Conservation (phyloP, 2,329 filamentous ascomycete genomes). For the Botrytis fragariae region DNA sequence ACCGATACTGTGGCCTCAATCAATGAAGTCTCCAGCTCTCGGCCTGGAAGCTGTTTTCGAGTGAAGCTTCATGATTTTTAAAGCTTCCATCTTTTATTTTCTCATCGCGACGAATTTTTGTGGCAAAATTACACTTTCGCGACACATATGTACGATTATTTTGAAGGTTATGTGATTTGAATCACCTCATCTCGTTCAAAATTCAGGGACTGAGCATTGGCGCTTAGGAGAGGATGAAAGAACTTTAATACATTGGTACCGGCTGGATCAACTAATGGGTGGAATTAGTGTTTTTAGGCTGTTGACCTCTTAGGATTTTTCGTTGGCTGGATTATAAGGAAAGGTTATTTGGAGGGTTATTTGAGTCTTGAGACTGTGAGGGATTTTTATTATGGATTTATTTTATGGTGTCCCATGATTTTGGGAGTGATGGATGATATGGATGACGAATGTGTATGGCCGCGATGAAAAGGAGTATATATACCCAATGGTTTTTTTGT, state of each 20-base stretch:
- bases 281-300: neutral
- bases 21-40: slow-evolving; percentile 20
- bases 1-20: slow-evolving; percentile 43
- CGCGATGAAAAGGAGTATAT: slow-evolving; percentile 12
- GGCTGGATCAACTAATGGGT: neutral
- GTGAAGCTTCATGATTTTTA: slow-evolving; percentile 11
- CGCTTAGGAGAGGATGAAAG: neutral
- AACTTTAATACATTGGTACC: neutral
- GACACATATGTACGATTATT: slow-evolving; percentile 7
- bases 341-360: neutral
- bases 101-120: neutral
- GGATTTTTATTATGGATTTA: neutral
- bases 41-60: slow-evolving; percentile 29
- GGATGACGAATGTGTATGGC: neutral
- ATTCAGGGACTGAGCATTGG: slow-evolving; percentile 3
- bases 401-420: neutral
- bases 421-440: slow-evolving; percentile 1
- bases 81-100: neutral
- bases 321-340: neutral
- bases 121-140: neutral
- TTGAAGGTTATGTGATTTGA: neutral
- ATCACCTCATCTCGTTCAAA: neutral
- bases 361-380: neutral
- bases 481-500: slow-evolving; percentile 12
- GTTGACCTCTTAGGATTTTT: neutral